phyloP scores from a whole-genome alignment of 768 basidiomycete species.

The Termitomyces sp. region DNA sequence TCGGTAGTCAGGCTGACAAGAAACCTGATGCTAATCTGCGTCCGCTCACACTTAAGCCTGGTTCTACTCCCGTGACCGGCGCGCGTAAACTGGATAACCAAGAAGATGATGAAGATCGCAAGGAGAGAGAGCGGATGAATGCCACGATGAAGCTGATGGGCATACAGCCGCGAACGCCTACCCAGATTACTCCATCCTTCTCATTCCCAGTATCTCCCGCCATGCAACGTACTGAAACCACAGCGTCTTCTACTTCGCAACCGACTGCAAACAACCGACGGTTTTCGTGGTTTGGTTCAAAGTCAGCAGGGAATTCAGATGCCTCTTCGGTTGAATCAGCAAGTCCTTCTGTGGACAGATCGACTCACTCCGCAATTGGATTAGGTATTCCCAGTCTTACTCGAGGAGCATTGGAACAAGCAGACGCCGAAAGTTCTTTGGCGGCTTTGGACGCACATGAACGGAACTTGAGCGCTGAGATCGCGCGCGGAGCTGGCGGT shows the following conservation, averaged over 20 bases:
- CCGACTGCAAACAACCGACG: slow-evolving; percentile 37
- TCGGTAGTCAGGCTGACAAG: slow-evolving; percentile 55
- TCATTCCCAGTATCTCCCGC: slow-evolving; percentile 18
- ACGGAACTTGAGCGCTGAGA: slow-evolving; percentile 61
- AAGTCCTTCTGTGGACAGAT: slow-evolving; percentile 25
- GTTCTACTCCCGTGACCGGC: slow-evolving; percentile 45
- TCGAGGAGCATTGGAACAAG: slow-evolving; percentile 72
- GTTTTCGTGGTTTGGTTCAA: slow-evolving; percentile 72
- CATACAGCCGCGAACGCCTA: slow-evolving; percentile 55
- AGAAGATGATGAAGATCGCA: slow-evolving; percentile 90
- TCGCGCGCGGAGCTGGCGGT: slow-evolving; percentile 65
- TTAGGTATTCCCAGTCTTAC: slow-evolving; percentile 49
- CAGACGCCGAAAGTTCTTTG: slow-evolving; percentile 70
- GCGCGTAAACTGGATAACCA: slow-evolving; percentile 79
- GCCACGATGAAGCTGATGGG: slow-evolving; percentile 96
- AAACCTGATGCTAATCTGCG: slow-evolving; percentile 59
- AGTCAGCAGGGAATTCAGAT: slow-evolving; percentile 36
- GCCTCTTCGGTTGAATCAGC: slow-evolving; percentile 46
- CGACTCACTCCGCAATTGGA: slow-evolving; percentile 21
- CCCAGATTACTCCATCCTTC: slow-evolving; percentile 30
- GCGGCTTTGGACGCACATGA: slow-evolving; percentile 81
- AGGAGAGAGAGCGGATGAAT: slow-evolving; percentile 80
- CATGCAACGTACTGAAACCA: slow-evolving; percentile 19
- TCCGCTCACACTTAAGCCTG: slow-evolving; percentile 70
- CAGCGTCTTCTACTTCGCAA: slow-evolving; percentile 16